Conservation (phyloP, 2,329 filamentous ascomycete genomes). For the Truncatella angustata region DNA sequence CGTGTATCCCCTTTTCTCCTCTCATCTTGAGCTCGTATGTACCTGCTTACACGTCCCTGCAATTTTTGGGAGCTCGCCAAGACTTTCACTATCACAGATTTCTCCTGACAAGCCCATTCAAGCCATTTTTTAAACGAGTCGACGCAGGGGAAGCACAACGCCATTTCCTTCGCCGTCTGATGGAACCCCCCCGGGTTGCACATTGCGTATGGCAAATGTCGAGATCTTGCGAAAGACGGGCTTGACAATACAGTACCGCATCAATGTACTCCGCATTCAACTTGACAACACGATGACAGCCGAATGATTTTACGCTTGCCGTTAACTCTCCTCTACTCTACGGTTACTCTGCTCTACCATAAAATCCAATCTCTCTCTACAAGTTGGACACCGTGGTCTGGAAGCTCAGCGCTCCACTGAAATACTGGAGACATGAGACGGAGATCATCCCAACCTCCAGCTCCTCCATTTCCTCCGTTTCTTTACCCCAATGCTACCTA, state of each 20-base stretch:
- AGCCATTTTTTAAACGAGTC: neutral
- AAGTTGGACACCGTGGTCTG: conserved; percentile 8
- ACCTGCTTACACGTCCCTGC: conserved; percentile 1
- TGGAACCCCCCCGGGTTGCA: too few species aligned
- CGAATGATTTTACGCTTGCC: too few species aligned
- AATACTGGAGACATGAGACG: conserved; percentile 1
- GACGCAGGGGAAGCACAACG: too few species aligned
- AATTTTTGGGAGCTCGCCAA: conserved; percentile 8
- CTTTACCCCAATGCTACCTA: neutral
- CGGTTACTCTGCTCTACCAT: neutral
- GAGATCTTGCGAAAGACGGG: too few species aligned
- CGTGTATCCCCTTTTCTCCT: neutral
- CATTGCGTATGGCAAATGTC: too few species aligned
- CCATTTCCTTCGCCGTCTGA: neutral
- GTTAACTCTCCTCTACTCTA: too few species aligned
- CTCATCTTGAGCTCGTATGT: neutral
- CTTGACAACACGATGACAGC: too few species aligned
- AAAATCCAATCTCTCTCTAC: neutral
- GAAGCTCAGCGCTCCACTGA: conserved; percentile 2
- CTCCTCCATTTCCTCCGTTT: neutral
- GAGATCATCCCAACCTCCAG: conserved; percentile 8
- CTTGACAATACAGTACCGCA: too few species aligned
- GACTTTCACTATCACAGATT: conserved; percentile 5
- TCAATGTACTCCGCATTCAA: too few species aligned
- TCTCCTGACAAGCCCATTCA: neutral